Conservation (phyloP, 179 eudicot genomes). For the Kewa caespitosa region DNA sequence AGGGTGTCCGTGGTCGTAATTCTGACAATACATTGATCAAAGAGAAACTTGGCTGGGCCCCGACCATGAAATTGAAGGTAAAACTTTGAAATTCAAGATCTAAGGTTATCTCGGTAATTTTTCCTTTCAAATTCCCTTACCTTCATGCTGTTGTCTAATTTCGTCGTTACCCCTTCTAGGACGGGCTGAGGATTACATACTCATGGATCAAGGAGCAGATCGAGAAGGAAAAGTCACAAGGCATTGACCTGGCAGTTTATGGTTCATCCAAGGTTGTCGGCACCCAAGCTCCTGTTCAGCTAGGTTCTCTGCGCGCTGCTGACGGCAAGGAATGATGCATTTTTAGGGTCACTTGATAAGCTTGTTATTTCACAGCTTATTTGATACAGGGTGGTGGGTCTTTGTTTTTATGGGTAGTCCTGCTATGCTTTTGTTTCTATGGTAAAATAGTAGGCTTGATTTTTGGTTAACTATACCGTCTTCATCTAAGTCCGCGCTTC, state of each 20-base stretch:
- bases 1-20: slow-evolving; percentile 98
- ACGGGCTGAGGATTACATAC: slow-evolving; percentile 90
- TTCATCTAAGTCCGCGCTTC: background rate
- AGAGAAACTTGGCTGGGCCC: slow-evolving; percentile 95
- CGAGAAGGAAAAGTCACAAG: slow-evolving; percentile 82
- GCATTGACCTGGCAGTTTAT: slow-evolving; percentile 60
- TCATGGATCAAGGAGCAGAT: slow-evolving; percentile 94
- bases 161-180: slow-evolving; percentile 45
- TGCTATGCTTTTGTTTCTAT: background rate
- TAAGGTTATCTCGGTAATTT: background rate
- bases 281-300: slow-evolving; percentile 92
- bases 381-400: background rate
- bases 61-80: slow-evolving; percentile 78
- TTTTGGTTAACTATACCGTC: background rate
- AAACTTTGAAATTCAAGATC: background rate
- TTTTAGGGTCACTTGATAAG: background rate
- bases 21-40: slow-evolving; percentile 93
- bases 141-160: slow-evolving; percentile 1
- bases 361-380: slow-evolving; percentile 6
- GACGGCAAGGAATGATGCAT: slow-evolving; percentile 83
- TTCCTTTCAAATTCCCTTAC: background rate
- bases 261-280: slow-evolving; percentile 93
- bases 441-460: slow-evolving; percentile 1
- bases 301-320: slow-evolving; percentile 96
- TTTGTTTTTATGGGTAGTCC: slow-evolving; percentile 17